Evolutionary conservation across 2,329 filamentous ascomycete species (phyloP).

Genomic region (Hypoxylon sp.): DNA sequence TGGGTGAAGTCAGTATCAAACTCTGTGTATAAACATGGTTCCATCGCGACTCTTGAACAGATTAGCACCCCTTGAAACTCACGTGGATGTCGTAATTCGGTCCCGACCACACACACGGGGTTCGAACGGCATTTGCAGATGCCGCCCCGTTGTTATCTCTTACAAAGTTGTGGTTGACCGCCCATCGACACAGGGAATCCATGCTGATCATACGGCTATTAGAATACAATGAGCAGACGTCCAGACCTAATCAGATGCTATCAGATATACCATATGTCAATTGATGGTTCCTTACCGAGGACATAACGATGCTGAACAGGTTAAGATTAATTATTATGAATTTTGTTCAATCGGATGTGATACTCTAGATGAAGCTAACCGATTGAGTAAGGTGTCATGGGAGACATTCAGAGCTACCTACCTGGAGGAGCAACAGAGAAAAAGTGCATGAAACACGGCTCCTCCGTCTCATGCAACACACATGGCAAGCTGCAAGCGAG

Average conservation of each 20-base stretch:
- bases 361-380: neutral
- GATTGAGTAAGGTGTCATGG: neutral
- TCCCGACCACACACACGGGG: constrained; percentile 12
- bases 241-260: no score
- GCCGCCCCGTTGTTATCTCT: no score
- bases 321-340: no score
- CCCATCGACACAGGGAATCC: constrained; percentile 2
- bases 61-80: constrained; percentile 25
- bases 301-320: no score
- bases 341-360: no score
- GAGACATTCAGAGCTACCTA: constrained; percentile 2
- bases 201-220: constrained; percentile 15
- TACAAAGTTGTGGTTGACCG: no score
- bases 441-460: constrained; percentile 16
- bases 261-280: no score
- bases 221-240: constrained; percentile 5
- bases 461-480: neutral
- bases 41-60: no score
- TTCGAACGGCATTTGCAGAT: constrained; percentile 2
- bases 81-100: constrained; percentile 16
- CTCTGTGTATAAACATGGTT: no score
- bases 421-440: constrained; percentile 7
- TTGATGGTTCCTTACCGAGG: no score
- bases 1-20: neutral
- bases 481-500: constrained; percentile 3